These are phyloP conservation scores for Pythium brachiatum DNA, from an alignment of 352 stramenopile species.

Conservation along the genomic window DNA sequence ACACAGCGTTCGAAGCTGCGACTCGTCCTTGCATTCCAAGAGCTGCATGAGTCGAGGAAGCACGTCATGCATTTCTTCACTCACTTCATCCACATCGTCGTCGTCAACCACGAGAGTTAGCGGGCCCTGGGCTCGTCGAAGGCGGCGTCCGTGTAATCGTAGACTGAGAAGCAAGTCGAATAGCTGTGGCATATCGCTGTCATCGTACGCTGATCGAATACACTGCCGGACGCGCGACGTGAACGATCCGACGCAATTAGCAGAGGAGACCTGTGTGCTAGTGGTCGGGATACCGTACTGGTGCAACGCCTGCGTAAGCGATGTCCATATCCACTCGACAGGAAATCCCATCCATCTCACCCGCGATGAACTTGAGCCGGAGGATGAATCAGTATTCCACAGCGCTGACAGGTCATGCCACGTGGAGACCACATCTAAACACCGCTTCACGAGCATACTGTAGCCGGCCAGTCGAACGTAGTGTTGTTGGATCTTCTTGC, in stretches of 20 bases:
- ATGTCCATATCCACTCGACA: constrained; percentile 37
- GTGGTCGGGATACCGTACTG: background rate
- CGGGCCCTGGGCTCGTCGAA: background rate
- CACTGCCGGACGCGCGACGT: constrained; percentile 6
- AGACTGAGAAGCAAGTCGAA: constrained; percentile 22
- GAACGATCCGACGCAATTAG: constrained; percentile 11
- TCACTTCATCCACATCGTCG: background rate
- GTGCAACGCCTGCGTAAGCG: constrained; percentile 25
- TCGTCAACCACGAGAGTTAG: background rate
- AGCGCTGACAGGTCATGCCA: constrained; percentile 32
- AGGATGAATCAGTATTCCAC: background rate
- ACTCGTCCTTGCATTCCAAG: constrained; percentile 21
- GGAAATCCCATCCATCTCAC: constrained; percentile 2
- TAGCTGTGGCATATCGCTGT: background rate
- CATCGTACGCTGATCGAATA: background rate
- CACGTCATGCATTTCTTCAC: constrained; percentile 3
- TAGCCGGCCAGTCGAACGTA: constrained; percentile 26
- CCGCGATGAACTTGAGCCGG: background rate
- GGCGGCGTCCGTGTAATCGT: constrained; percentile 5
- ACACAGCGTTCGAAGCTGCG: constrained; percentile 15
- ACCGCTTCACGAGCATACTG: constrained; percentile 28
- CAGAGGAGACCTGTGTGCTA: background rate
- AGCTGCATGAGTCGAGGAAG: constrained; percentile 19
- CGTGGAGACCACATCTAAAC: constrained; percentile 33
- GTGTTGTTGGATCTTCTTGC: constrained; percentile 36